A percentile compares a stretch with the other conserved stretches of the same genome.
Conservation (phyloP, 2,329 filamentous ascomycete species). For the Aspergillus ochraceus region DNA sequence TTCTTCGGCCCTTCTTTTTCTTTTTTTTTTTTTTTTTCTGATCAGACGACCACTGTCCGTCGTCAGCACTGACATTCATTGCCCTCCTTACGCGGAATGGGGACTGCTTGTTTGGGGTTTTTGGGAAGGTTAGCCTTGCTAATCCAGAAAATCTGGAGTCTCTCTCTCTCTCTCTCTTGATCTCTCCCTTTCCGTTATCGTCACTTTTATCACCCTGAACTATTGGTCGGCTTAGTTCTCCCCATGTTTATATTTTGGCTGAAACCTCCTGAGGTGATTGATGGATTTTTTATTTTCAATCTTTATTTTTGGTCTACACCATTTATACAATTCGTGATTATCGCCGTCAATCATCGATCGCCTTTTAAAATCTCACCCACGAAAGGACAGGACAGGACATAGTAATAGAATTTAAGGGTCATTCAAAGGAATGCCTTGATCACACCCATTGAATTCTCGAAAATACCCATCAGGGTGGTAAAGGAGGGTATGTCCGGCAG, state of each 20-base stretch:
- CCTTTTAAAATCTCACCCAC: too few relatives aligned
- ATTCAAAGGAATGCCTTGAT: too few relatives aligned
- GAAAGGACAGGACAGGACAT: too few relatives aligned
- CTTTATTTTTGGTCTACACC: background rate
- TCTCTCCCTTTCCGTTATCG: too few relatives aligned
- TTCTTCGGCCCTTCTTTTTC: constrained; percentile 6
- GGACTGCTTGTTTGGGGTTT: constrained; percentile 5
- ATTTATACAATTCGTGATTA: background rate
- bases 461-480: background rate
- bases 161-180: too few relatives aligned
- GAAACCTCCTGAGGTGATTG: too few relatives aligned
- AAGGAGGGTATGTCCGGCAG: constrained; percentile 4
- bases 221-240: background rate
- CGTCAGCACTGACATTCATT: constrained; percentile 17
- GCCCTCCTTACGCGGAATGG: constrained; percentile 10
- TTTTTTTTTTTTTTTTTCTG: constrained; percentile 18
- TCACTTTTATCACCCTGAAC: background rate
- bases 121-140: constrained; percentile 6
- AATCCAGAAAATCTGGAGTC: background rate
- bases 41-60: constrained; percentile 24
- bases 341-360: background rate
- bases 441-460: too few relatives aligned
- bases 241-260: too few relatives aligned
- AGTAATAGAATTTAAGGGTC: too few relatives aligned
- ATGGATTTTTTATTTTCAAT: background rate